phyloP scores from a whole-genome alignment of 805 yeast species.

The Myxozyma melibiosi region DNA sequence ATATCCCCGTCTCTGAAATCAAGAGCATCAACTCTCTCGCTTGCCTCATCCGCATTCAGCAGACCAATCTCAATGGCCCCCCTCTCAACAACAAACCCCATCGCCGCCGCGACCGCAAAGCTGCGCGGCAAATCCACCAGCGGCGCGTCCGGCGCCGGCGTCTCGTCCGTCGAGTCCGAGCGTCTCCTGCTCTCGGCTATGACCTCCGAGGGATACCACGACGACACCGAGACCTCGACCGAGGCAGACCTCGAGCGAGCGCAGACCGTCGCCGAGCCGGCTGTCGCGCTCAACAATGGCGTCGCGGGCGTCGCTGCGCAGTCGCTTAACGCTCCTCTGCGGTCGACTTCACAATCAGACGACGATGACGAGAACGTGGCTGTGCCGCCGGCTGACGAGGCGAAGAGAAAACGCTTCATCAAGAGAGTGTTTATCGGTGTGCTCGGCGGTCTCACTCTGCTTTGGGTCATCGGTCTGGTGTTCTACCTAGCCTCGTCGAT shows the following conservation, averaged over 20 bases:
- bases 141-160: neutral
- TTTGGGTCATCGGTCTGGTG: conserved; percentile 27
- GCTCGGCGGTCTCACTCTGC: conserved; percentile 10
- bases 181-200: conserved; percentile 20
- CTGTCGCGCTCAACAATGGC: conserved; percentile 1
- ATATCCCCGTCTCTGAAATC: conserved; percentile 7
- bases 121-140: conserved; percentile 2
- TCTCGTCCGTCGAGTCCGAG: conserved; percentile 17
- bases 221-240: neutral
- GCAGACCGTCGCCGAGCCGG: neutral
- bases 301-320: conserved; percentile 20
- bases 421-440: conserved; percentile 26
- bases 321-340: neutral
- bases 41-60: neutral
- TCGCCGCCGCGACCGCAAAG: conserved; percentile 5
- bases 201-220: conserved; percentile 8
- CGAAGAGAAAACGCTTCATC: conserved; percentile 6
- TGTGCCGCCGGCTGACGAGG: neutral
- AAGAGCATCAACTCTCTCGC: conserved; percentile 13
- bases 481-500: conserved; percentile 21
- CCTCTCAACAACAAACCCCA: neutral
- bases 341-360: no score
- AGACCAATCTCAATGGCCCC: conserved; percentile 3
- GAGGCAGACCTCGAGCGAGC: conserved; percentile 8
- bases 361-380: conserved; percentile 8